Base-by-base conservation (phyloP, 345 rosid genomes). In the Euclidium syriacum region DNA sequence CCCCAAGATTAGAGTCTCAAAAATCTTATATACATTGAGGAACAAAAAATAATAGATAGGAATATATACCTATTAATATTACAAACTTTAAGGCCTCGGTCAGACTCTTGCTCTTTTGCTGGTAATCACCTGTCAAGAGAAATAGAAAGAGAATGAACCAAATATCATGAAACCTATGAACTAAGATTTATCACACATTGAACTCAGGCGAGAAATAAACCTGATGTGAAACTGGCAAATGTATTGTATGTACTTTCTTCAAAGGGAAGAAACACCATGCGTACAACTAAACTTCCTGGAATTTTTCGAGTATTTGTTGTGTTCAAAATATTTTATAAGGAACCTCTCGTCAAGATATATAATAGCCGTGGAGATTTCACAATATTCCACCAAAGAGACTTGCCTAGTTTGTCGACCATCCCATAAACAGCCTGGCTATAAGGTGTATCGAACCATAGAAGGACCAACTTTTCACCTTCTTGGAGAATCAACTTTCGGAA, bases 201-300 rank as follows among this genome's bases (percentile, higher is more conserved):
- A 36, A 38, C 64, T 67, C 75, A 76, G 79, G 76, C 76, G 39
- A 84, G 91, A 81, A 72, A 69, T 80, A 72, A 84, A 90, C 99
- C 97, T 90, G 99, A 80, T 56, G 95, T 89, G 55, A 84, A 88
- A 92, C 95, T 88, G 83, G 99, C 96, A 83, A 88, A 95, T 65
- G 86, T 86, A 64, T 86, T 75, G 74, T 82, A 86, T 44, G 99
- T 79, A 78, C 97, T 95, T 79, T 95, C 99, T 80, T 95, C 96
- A 33, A 90, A 88, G 12, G 97, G 99, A 72, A 90, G 88, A 81
- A 90, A 84, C 69, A 94, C 87, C 85, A 94, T 33, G 66, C 97
- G 83, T 67, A 90, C 99, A 54, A 94, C 99, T 65, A 87, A 76
- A 82, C 99, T 87, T 72, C 96, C 99, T 94, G 83, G 48, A 53